These are phyloP conservation scores for Fusarium continuum DNA, from an alignment of 2,329 filamentous ascomycete species.

Conservation along the genomic window DNA sequence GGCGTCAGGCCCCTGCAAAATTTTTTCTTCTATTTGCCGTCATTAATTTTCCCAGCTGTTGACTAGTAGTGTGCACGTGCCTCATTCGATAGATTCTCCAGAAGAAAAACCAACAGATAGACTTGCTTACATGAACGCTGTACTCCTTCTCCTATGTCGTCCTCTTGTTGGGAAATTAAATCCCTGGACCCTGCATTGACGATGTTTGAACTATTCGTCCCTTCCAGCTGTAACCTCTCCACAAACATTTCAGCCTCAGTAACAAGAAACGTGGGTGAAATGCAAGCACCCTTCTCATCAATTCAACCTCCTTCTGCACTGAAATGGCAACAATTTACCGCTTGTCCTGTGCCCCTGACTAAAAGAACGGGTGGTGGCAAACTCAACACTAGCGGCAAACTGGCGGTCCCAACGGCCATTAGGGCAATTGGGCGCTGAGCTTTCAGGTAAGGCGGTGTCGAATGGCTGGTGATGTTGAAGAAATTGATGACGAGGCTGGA, in stretches of 20 bases:
- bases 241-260: conserved; percentile 34
- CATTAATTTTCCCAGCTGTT: conserved; percentile 4
- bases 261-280: conserved; percentile 4
- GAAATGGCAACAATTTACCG: conserved; percentile 2
- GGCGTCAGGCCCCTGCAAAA: conserved; percentile 19
- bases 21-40: conserved; percentile 15
- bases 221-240: conserved; percentile 25
- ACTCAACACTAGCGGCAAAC: conserved; percentile 38
- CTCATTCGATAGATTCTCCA: conserved; percentile 17
- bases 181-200: conserved; percentile 37
- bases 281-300: conserved; percentile 21
- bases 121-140: conserved; percentile 10
- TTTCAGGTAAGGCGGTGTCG: conserved; percentile 1
- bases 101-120: not conserved
- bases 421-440: conserved; percentile 16
- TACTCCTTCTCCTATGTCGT: conserved; percentile 41
- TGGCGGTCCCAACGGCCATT: conserved; percentile 37
- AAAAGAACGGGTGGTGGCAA: conserved; percentile 40
- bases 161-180: conserved; percentile 45
- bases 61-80: conserved; percentile 26
- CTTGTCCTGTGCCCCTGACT: conserved; percentile 39
- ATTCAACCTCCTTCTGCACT: not conserved
- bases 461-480: not conserved
- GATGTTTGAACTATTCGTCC: conserved; percentile 26
- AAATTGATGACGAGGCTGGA: conserved; percentile 24